Base-by-base conservation (phyloP, 257 asterid genomes). In the Scutellaria minor region DNA sequence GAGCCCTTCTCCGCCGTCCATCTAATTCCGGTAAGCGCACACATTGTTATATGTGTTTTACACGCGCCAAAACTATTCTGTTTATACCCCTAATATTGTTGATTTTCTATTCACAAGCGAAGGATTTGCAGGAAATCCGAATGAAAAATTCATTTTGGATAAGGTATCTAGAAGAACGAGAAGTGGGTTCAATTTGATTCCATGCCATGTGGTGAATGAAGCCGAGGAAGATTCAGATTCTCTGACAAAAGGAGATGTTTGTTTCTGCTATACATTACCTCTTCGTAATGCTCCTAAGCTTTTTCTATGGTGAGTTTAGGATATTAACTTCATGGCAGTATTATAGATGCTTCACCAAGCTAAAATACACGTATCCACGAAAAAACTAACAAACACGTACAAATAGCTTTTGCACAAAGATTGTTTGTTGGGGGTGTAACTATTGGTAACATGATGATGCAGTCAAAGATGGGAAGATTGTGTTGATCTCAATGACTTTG, bases 401-500 rank as follows among this genome's bases (percentile, higher is more conserved):
- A 1, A 7, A 56, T 71, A 53, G 71, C 61, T 67, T 55, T 12
- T 52, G 11, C 67, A 39, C 46, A 48, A 20, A 14, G 42, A 31
- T 62, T 41, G 15, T 59, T 60, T 65, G 35, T 71, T 27, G 75
- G 60, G 74, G 47, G 61, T 71, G 68, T 69, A 53, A 77, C 64
- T 31, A 52, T 46, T 62, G 37, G 53, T 57, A 56, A 73, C 46
- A 47, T 60, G 71, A 71, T 68, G 65, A 42, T 83, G 95, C 96
- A 93, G 97, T 64, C 93, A 89, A 69, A 90, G 97, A 86, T 84
- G 85, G 89, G 90, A 86, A 75, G 89, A 84, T 82, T 75, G 73
- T 70, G 78, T 82, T 66, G 93, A 86, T 83, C 90, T 89, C 67
- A 75, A 72, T 70, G 97, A 93, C 76, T 93, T 87, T 73, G 85